Base-by-base conservation (phyloP, 129 eudicot genomes). In the Tanacetum coccineum region DNA sequence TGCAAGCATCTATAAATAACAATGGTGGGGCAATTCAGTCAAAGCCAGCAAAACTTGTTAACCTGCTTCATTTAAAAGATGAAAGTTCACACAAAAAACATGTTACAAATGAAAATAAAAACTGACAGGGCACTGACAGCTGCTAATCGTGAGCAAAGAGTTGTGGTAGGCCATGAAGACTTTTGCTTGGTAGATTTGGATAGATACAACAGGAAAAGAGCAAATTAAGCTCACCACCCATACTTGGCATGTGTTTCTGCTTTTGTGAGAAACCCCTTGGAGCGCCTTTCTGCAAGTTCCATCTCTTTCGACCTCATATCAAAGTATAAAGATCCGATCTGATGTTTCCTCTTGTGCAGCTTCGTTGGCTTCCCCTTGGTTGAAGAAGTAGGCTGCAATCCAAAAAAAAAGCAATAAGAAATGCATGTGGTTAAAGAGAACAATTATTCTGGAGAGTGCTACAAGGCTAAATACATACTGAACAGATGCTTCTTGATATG, bases 171-270 rank as follows among this genome's bases (percentile, higher is more conserved):
- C 52, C 32, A 51, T 49, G 30, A 67, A 36, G 46, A 32, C 26
- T 30, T 67, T 32, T 9, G 50, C 36, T 66, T 51, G 10, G 48
- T 53, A 53, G 63, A 18, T 19, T 51, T 46, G 40, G 9, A 12
- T 4, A 46, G 11, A 60, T 42, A 71, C 60, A 64, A 49, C 58
- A 28, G 13, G 42, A 36, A 7, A 36, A 36, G 42, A 36, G 42
- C 42, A 36, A 36, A 36, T 36, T 7, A 7, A 1, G 45, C 28
- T 89, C 87, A 88, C 98, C 98, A 93, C 6, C 98, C 98, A 47
- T 93, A 93, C 74, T 93, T 93, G 39, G 86, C 98, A 55, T 88
- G 96, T 48, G 98, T 86, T 86, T 93, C 96, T 48, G 98, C 96
- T 85, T 88, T 93, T 36, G 98, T 93, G 21, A 88, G 95, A 70